Conservation (phyloP, 306 rosid genomes). For the Pterocarpus santalinus region DNA sequence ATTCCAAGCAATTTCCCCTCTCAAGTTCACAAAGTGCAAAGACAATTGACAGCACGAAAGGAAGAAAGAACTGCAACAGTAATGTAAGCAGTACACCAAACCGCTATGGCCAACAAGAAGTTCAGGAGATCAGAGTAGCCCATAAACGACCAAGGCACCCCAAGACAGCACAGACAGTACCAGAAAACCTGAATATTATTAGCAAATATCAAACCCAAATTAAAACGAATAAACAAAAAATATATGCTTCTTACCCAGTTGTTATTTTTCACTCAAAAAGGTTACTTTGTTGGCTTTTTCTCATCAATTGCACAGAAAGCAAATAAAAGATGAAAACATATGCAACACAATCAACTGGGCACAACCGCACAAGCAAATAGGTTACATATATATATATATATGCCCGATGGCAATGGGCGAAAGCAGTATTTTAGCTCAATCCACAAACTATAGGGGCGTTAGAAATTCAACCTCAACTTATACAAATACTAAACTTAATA, state of each 20-base stretch:
- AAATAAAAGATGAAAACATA: too few species aligned
- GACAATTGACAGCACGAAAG: slow-evolving; percentile 55
- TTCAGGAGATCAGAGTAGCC: slow-evolving; percentile 56
- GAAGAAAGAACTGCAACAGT: slow-evolving; percentile 71
- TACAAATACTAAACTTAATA: too few species aligned
- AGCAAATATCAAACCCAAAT: slow-evolving; percentile 28
- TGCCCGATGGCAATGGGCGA: too few species aligned
- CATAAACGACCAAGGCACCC: slow-evolving; percentile 51
- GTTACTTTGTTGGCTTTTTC: too few species aligned
- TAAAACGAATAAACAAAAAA: background rate
- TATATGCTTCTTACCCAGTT: too few species aligned
- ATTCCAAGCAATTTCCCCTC: slow-evolving; percentile 6
- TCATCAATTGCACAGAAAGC: too few species aligned
- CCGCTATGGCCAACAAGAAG: slow-evolving; percentile 60
- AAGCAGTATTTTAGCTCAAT: background rate
- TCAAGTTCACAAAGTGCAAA: slow-evolving; percentile 33
- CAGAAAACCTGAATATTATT: slow-evolving; percentile 51
- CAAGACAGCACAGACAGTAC: background rate
- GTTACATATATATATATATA: too few species aligned
- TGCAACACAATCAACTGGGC: too few species aligned
- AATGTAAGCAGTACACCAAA: slow-evolving; percentile 77
- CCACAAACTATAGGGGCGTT: background rate
- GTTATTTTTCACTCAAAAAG: too few species aligned
- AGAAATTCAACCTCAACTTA: background rate
- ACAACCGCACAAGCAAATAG: too few species aligned